phyloP scores from a whole-genome alignment of 345 rosid genomes.

The Populus pruinosa region DNA sequence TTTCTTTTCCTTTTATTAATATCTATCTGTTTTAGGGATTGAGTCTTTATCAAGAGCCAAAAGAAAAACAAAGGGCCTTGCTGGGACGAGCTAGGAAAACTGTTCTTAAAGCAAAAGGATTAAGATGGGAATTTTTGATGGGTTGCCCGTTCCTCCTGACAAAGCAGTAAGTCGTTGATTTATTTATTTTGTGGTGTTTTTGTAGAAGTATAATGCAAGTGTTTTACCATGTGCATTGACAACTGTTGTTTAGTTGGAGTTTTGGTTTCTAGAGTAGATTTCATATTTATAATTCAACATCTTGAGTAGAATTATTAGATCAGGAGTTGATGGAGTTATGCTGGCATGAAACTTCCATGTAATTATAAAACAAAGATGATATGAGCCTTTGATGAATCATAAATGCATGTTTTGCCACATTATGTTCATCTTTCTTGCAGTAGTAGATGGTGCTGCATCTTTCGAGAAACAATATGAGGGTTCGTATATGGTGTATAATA shows the following conservation, averaged over 20 bases:
- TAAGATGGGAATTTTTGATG: constrained; percentile 80
- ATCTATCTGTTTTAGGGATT: neutral
- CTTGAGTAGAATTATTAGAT: neutral
- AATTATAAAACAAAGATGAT: neutral
- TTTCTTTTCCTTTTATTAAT: neutral
- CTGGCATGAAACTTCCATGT: neutral
- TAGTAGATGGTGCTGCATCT: neutral
- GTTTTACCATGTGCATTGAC: neutral
- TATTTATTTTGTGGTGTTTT: neutral
- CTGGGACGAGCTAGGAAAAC: constrained; percentile 13
- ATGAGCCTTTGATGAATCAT: neutral
- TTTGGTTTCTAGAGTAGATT: neutral
- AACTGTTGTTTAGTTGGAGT: neutral
- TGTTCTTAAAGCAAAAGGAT: constrained; percentile 18
- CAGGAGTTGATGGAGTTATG: neutral
- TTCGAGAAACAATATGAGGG: neutral
- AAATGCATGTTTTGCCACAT: neutral
- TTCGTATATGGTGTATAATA: no score
- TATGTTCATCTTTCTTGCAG: neutral
- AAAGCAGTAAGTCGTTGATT: constrained; percentile 53
- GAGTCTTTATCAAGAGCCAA: neutral
- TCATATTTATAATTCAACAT: neutral
- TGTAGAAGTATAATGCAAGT: neutral
- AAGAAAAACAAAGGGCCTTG: neutral
- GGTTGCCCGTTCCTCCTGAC: constrained; percentile 83